phyloP scores from a whole-genome alignment of 2,329 filamentous ascomycete species.

The Dryadomyces quercus-mongolicae region DNA sequence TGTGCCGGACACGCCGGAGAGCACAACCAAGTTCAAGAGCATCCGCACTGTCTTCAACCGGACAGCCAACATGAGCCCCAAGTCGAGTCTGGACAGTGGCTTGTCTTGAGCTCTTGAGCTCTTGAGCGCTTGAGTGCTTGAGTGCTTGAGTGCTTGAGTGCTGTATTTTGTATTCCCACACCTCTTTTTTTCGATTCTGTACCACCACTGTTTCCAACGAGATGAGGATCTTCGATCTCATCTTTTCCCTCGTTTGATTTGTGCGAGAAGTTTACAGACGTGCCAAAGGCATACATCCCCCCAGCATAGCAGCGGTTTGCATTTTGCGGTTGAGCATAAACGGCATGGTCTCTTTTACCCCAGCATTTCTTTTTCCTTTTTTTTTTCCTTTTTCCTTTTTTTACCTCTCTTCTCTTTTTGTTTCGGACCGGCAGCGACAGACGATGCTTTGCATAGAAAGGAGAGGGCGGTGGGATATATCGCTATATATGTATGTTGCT shows the following conservation, averaged over 20 bases:
- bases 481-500: background rate
- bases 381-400: background rate
- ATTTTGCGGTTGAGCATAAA: background rate
- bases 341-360: background rate
- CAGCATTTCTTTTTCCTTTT: conserved; percentile 4
- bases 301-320: background rate
- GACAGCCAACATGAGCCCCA: conserved; percentile 34
- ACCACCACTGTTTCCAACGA: background rate
- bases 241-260: background rate
- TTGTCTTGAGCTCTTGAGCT: too few relatives aligned
- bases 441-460: too few relatives aligned
- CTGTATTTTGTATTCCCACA: background rate
- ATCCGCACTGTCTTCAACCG: conserved; percentile 39
- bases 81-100: conserved; percentile 31
- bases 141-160: too few relatives aligned
- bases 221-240: background rate
- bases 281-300: background rate
- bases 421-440: too few relatives aligned
- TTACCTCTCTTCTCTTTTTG: background rate
- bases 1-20: conserved; percentile 30
- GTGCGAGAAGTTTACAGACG: background rate
- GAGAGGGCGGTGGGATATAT: background rate
- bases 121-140: background rate
- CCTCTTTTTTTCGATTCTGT: background rate
- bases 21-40: conserved; percentile 42